Evolutionary conservation across 805 yeast genomes (phyloP).

Genomic region (Groenewaldozyma tartarivorans): DNA sequence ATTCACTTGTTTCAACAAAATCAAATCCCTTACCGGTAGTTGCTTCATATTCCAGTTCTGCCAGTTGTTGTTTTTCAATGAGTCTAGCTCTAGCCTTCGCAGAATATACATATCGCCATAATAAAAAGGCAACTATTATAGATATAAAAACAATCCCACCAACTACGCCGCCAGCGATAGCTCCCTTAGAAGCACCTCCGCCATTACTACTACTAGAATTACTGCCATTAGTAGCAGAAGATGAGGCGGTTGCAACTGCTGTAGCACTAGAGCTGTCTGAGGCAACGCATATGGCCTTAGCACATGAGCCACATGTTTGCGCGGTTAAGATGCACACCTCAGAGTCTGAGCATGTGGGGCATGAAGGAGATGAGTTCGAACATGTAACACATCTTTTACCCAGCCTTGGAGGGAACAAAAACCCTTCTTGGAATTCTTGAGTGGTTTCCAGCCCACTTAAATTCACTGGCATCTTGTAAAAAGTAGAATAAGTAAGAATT

Average conservation of each 20-base stretch:
- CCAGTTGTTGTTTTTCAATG: slow-evolving; percentile 19
- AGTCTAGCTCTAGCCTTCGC: slow-evolving; percentile 25
- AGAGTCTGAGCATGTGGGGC: slow-evolving; percentile 46
- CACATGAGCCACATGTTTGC: slow-evolving; percentile 50
- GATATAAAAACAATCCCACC: slow-evolving; percentile 47
- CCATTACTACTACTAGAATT: neutral
- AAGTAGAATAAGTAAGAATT: too few relatives aligned
- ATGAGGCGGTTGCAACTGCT: slow-evolving; percentile 2
- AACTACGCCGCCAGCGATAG: slow-evolving; percentile 63
- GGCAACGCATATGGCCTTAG: slow-evolving; percentile 42
- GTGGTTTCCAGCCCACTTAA: too few relatives aligned
- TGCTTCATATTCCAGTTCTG: neutral
- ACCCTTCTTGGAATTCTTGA: too few relatives aligned
- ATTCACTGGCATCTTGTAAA: too few relatives aligned
- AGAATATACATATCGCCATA: slow-evolving; percentile 34
- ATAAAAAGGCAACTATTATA: slow-evolving; percentile 29
- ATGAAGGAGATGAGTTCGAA: slow-evolving; percentile 31
- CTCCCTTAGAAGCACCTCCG: slow-evolving; percentile 37
- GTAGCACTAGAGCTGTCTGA: slow-evolving; percentile 11
- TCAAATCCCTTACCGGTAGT: neutral
- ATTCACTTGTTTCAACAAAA: neutral
- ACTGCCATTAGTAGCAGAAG: neutral
- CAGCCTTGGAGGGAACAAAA: too few relatives aligned
- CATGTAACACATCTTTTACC: slow-evolving; percentile 25
- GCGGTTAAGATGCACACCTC: slow-evolving; percentile 48